Base-by-base conservation (phyloP, 805 yeast genomes). In the Clavispora fructus region DNA sequence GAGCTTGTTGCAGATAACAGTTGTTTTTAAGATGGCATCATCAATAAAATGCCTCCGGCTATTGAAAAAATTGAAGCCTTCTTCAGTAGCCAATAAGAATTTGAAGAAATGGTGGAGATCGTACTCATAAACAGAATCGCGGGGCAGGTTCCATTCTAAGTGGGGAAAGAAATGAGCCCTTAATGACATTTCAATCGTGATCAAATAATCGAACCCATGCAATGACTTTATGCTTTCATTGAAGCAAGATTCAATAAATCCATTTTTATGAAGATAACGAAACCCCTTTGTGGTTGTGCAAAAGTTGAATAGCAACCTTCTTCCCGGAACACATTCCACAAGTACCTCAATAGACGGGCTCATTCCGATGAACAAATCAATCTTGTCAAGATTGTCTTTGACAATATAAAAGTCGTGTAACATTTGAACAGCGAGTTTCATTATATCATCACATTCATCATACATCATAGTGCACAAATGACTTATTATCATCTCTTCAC, bases 71-170 rank as follows among this genome's bases (percentile, higher is more conserved):
- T 73, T 71, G 44, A 87, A 72, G 0, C 98, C 98, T 48, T 87
- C 92, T 47, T 79, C 85, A 0, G 97, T 88, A 44, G 83, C 79
- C 1, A 88, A 85, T 40, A 92, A 69, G 55, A 83, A 87, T 13
- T 88, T 87, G 63, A 87, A 89, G 55, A 92, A 87, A 59, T 87
- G 91, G 25, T 75, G 49, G 40, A 47, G 42, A 8, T 43, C 39
- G 7, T 32, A 35, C 10, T 42, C 43, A 16, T 28, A 37, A n/a
- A 17, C 27, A 7, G 39, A 9, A 1, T 19, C 29, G n/a, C 26
- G 6, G 7, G 23, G 23, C 27, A 52, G 16, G 26, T 35, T 7
- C 14, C 28, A 23, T 12, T 53, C 44, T 16, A 61, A 42, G 35
- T 59, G 64, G 1, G 71, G 72, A 33, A 57, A 61, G 10, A 61